phyloP scores from a whole-genome alignment of 78 protist species.

The Pigoraptor vietnamica region DNA sequence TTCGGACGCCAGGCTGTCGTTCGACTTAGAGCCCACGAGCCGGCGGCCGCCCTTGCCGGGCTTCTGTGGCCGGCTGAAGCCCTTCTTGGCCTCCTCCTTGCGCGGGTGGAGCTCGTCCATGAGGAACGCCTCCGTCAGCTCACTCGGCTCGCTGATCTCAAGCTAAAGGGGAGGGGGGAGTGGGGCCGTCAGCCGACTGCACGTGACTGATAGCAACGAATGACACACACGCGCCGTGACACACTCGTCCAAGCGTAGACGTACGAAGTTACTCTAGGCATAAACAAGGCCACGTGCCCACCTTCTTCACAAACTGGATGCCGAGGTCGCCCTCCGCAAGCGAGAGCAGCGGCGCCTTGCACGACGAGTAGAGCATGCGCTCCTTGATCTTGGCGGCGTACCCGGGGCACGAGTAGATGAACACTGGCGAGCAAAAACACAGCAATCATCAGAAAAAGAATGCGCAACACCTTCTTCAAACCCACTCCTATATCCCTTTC shows the following conservation, averaged over 20 bases:
- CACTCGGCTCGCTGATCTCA: not conserved
- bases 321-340: not conserved
- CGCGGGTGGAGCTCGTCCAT: not conserved
- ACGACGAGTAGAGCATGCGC: constrained; percentile 14
- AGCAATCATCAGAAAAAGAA: not conserved
- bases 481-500: no score
- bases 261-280: not conserved
- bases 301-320: not conserved
- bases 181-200: not conserved
- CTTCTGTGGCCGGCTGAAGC: not conserved
- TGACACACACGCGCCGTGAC: no score
- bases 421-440: not conserved
- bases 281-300: not conserved
- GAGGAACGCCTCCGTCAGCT: not conserved
- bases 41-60: constrained; percentile 16
- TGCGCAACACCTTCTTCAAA: no score
- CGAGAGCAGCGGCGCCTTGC: not conserved
- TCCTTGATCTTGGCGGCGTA: not conserved
- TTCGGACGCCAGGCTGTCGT: not conserved
- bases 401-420: constrained; percentile 16
- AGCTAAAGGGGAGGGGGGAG: not conserved
- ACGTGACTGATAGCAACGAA: not conserved
- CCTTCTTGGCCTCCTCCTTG: not conserved
- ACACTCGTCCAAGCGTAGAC: no score
- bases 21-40: not conserved